A percentile compares a stretch with the other conserved stretches of the same genome.
These are phyloP conservation scores for Serendipita vermifera DNA, from an alignment of 768 basidiomycete genomes.

Conservation along the genomic window DNA sequence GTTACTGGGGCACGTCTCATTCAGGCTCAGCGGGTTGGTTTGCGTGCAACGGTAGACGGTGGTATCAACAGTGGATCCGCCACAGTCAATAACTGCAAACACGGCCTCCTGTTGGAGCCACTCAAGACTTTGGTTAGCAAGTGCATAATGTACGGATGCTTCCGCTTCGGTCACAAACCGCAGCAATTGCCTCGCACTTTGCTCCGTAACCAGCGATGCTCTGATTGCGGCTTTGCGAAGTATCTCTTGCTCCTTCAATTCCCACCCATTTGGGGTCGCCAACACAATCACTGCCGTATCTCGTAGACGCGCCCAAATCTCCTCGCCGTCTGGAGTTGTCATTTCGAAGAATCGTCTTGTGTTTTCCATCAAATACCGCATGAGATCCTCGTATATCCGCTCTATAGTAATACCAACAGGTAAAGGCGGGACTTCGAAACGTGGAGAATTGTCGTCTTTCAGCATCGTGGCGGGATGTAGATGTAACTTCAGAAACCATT, in stretches of 20 bases:
- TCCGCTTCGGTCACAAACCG: neutral
- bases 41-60: neutral
- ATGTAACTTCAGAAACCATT: neutral
- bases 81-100: neutral
- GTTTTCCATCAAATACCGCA: neutral
- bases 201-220: neutral
- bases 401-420: neutral
- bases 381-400: constrained; percentile 5
- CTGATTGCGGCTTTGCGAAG: neutral
- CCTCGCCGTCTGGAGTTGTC: neutral
- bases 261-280: constrained; percentile 10
- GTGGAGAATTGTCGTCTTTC: neutral
- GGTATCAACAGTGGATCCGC: neutral
- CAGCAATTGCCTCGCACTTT: neutral
- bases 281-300: neutral
- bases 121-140: neutral
- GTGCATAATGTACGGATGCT: neutral
- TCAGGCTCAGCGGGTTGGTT: neutral
- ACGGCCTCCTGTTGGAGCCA: neutral
- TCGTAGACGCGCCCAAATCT: constrained; percentile 5
- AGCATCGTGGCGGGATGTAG: neutral
- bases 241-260: neutral
- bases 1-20: neutral
- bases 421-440: neutral
- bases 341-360: neutral